Evolutionary conservation across 768 basidiomycete species (phyloP), one percentile per base, ranked within the genome.

Genomic region (Neoboletus magnificus): DNA sequence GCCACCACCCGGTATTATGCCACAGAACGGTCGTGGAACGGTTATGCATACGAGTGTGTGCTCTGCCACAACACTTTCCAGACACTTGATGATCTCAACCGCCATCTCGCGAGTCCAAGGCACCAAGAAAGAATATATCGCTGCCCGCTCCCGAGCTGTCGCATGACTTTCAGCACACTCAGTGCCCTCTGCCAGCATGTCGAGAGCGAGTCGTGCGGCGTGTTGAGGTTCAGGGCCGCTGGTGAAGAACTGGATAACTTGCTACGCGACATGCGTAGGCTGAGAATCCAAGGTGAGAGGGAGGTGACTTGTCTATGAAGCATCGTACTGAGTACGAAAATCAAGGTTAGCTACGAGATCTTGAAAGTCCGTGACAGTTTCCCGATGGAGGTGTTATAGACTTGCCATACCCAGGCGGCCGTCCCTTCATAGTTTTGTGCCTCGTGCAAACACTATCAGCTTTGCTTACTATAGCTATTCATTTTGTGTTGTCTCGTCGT

Each of bases 131-230:
- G 73, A 64, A 72, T 78, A 2, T 87, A 84, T 61, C 60, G 76
- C 3, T 89, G 87, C 69, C 84, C 83, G 4, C 65, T 76, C 42
- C 56, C 52, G 8, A 69, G 67, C 12, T 89, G 87, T 61, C 61
- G 51, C 2, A 30, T 47, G 23, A 64, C 68, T 32, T 87, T 84
- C 63, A 57, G 49, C 8, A 77, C 82, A 15, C 74, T 88, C 32
- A 86, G 86, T 52, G 84, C 64, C 5, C 67, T 89, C 50, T 79
- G 79, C 42, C 81, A 83, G 70, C 86, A 89, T 65, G 76, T 88
- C 32, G 85, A 88, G 73, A 84, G 82, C 62, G 81, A 79, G 59
- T 69, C 58, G 27, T 89, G 87, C 65, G 82, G 81, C 0, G 78
- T 87, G 22, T 53, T 66, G 35, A 78, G 69, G 67, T 85, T 84